phyloP scores from a whole-genome alignment of 148 eudicot genomes.

The Cornus florida region DNA sequence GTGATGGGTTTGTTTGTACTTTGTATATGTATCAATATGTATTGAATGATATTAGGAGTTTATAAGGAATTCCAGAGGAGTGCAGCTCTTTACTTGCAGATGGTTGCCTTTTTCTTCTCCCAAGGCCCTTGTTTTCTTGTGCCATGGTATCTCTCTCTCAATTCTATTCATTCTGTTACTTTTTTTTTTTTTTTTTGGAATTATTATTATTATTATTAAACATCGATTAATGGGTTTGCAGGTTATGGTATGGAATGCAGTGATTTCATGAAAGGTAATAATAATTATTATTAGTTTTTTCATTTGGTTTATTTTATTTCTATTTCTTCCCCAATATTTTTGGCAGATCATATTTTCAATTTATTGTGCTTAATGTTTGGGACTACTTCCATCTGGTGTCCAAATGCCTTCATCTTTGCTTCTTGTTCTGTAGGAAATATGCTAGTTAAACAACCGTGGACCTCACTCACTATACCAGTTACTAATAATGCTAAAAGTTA shows the following conservation, averaged over 20 bases:
- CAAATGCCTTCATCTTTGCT: neutral
- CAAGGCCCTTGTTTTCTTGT: conserved; percentile 93
- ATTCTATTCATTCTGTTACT: neutral
- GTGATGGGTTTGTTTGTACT: conserved; percentile 4
- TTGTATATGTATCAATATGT: neutral
- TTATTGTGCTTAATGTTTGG: neutral
- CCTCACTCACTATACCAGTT: too few species aligned
- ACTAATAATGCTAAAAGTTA: too few species aligned
- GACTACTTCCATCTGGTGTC: neutral
- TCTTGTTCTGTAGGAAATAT: too few species aligned
- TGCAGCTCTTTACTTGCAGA: conserved; percentile 89
- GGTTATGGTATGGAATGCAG: conserved; percentile 99
- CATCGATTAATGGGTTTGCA: conserved; percentile 35
- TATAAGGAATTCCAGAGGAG: conserved; percentile 77
- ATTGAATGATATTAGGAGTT: conserved; percentile 41
- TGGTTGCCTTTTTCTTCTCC: conserved; percentile 94
- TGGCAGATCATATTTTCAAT: neutral
- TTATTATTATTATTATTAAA: neutral
- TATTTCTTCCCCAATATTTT: neutral
- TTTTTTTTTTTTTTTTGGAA: neutral
- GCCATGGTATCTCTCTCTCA: conserved; percentile 62
- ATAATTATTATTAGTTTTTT: conserved; percentile 13
- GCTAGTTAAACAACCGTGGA: too few species aligned
- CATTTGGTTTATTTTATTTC: neutral
- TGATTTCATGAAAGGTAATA: conserved; percentile 89